Conservation (phyloP, 768 basidiomycete genomes). For the Pulveroboletus sp. region DNA sequence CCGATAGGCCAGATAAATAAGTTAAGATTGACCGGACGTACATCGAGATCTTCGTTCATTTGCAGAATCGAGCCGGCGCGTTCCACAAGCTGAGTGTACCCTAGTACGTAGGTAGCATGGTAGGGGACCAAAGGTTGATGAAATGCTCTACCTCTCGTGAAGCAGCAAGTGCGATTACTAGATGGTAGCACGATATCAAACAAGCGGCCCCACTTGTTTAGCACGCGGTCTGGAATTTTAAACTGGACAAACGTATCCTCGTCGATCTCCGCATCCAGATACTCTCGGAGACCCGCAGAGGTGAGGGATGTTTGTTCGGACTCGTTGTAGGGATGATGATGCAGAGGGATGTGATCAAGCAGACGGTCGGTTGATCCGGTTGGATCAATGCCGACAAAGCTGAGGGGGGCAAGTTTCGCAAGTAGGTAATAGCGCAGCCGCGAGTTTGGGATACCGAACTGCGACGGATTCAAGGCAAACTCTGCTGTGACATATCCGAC, state of each 20-base stretch:
- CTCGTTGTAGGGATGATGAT: conserved; percentile 26
- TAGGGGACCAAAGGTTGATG: background rate
- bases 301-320: background rate
- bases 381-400: conserved; percentile 31
- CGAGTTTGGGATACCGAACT: conserved; percentile 80
- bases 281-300: conserved; percentile 7
- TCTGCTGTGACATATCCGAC: conserved; percentile 59
- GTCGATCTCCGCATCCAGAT: conserved; percentile 10
- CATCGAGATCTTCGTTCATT: conserved; percentile 62
- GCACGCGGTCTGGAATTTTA: conserved; percentile 55
- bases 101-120: conserved; percentile 32
- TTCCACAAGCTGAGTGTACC: conserved; percentile 75
- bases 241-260: conserved; percentile 23
- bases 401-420: conserved; percentile 47
- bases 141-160: conserved; percentile 58
- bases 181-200: conserved; percentile 77
- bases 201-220: conserved; percentile 71
- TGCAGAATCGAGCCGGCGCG: conserved; percentile 76
- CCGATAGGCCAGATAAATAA: background rate
- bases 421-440: conserved; percentile 77
- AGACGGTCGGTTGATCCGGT: conserved; percentile 23
- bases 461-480: conserved; percentile 67
- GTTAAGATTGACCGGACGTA: conserved; percentile 25
- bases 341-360: conserved; percentile 54
- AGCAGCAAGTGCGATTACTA: conserved; percentile 65